Evolutionary conservation across 768 basidiomycete genomes (phyloP).

Genomic region (Nidularia pulvinata): DNA sequence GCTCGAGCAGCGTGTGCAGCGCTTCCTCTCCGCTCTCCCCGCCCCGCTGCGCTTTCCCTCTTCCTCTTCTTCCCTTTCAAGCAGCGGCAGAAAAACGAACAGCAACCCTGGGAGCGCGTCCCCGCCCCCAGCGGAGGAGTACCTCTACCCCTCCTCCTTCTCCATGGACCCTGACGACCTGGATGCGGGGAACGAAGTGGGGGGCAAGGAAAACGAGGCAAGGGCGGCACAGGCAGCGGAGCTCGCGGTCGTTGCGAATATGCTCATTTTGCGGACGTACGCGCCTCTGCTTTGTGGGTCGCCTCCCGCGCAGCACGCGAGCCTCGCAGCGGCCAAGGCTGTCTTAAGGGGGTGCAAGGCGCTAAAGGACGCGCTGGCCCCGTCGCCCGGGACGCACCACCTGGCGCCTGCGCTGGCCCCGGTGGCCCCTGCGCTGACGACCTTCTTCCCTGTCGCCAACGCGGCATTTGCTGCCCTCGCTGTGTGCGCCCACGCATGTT

Average conservation of each 20-base stretch:
- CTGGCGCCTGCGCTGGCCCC: not conserved
- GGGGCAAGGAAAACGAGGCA: conserved; percentile 6
- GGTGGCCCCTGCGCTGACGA: not conserved
- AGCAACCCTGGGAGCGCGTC: conserved; percentile 3
- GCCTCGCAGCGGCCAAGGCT: not conserved
- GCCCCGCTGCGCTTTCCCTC: conserved; percentile 37
- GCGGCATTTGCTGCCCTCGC: not conserved
- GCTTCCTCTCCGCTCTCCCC: conserved; percentile 55
- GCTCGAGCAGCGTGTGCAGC: conserved; percentile 55
- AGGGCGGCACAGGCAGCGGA: conserved; percentile 47
- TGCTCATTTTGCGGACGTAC: conserved; percentile 63
- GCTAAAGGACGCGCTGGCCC: too few species aligned
- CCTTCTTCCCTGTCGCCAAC: not conserved
- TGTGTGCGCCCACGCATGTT: not conserved
- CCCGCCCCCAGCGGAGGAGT: not conserved
- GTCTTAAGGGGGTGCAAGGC: too few species aligned
- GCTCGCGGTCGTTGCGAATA: conserved; percentile 57
- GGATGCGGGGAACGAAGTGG: not conserved
- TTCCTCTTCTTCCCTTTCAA: not conserved
- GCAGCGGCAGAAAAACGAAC: not conserved
- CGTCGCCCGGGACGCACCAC: not conserved
- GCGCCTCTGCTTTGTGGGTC: conserved; percentile 56
- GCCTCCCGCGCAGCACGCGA: not conserved
- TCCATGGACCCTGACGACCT: not conserved
- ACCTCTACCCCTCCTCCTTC: not conserved